phyloP scores from a whole-genome alignment of 352 stramenopile genomes.

The Pythium chondricola region DNA sequence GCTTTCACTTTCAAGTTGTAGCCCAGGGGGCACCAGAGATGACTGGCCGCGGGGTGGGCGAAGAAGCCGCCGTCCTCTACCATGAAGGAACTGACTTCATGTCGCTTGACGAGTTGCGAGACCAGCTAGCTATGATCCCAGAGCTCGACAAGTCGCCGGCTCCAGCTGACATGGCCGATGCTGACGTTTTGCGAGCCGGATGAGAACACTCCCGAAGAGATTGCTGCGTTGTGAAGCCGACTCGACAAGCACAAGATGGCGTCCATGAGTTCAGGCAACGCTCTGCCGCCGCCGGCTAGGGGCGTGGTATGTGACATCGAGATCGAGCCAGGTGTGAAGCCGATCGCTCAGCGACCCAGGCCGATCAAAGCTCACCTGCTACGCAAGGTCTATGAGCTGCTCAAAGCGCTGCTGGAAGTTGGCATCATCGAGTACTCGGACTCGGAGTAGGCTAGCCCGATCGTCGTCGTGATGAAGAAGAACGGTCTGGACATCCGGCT shows the following conservation, averaged over 20 bases:
- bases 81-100: neutral
- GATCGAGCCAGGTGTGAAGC: neutral
- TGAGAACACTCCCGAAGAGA: neutral
- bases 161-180: neutral
- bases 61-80: neutral
- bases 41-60: too few relatives aligned
- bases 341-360: constrained; percentile 2
- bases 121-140: constrained; percentile 7
- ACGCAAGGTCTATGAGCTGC: constrained; percentile 8
- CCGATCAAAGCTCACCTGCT: constrained; percentile 6
- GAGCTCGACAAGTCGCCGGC: neutral
- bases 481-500: constrained; percentile 11
- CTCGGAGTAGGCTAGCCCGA: constrained; percentile 19
- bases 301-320: constrained; percentile 17
- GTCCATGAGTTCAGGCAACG: constrained; percentile 13
- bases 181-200: constrained; percentile 14
- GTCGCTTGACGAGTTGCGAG: neutral
- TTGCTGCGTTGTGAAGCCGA: neutral
- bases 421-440: constrained; percentile 10
- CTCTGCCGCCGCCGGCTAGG: constrained; percentile 5
- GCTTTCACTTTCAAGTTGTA: too few relatives aligned
- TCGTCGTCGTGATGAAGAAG: constrained; percentile 23
- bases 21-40: too few relatives aligned
- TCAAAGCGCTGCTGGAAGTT: constrained; percentile 2
- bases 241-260: neutral